These are phyloP conservation scores for Erythrophleum fordii DNA, from an alignment of 306 rosid species.

Conservation along the genomic window DNA sequence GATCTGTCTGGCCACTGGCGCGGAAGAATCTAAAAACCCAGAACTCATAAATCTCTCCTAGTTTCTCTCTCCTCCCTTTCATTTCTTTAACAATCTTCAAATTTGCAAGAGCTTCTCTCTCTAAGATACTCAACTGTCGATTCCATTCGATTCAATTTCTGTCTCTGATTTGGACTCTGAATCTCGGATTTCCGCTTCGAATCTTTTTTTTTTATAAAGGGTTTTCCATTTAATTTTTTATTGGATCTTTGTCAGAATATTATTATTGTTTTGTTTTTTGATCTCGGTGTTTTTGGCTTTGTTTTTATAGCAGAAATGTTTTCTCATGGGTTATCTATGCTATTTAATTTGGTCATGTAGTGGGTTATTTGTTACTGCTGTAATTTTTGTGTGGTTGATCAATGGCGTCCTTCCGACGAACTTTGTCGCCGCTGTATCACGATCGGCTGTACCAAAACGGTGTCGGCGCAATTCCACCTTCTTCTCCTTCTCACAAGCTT, in stretches of 20 bases:
- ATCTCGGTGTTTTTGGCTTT: too few relatives aligned
- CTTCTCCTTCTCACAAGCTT: constrained; percentile 71
- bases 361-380: background rate
- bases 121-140: constrained; percentile 7
- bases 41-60: constrained; percentile 40
- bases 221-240: constrained; percentile 24
- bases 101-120: constrained; percentile 26
- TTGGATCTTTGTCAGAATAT: background rate
- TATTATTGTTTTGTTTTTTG: background rate
- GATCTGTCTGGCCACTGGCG: background rate
- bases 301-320: background rate
- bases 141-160: background rate
- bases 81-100: constrained; percentile 13
- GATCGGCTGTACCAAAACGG: constrained; percentile 72
- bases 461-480: constrained; percentile 46
- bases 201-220: constrained; percentile 24
- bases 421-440: constrained; percentile 77
- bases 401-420: constrained; percentile 94
- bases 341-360: background rate
- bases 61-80: constrained; percentile 8
- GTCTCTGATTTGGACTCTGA: background rate
- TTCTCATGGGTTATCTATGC: background rate
- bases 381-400: constrained; percentile 9
- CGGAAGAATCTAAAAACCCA: background rate
- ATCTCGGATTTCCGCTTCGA: background rate